These are phyloP conservation scores for Lasiodiplodia sp. DNA, from an alignment of 2,329 filamentous ascomycete genomes.

Conservation along the genomic window DNA sequence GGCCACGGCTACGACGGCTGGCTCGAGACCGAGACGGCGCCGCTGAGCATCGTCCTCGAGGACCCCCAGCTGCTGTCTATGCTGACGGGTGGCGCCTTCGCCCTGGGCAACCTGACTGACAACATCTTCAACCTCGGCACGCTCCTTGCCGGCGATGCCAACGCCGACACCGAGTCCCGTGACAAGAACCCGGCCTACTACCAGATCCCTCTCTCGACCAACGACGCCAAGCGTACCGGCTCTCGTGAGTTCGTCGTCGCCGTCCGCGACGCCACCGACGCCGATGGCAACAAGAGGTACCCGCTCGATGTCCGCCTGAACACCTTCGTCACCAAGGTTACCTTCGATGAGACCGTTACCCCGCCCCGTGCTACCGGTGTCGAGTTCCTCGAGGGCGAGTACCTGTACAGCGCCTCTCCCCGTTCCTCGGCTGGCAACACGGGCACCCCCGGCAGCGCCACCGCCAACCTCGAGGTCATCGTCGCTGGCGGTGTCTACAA, in stretches of 20 bases:
- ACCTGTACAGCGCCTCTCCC: constrained; percentile 50
- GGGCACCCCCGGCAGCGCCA: constrained; percentile 52
- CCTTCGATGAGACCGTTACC: constrained; percentile 68
- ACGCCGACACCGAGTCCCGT: constrained; percentile 54
- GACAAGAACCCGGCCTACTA: constrained; percentile 60
- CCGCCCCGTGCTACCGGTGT: constrained; percentile 59
- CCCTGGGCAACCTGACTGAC: constrained; percentile 53
- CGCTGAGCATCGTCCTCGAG: constrained; percentile 51
- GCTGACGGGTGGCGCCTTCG: constrained; percentile 59
- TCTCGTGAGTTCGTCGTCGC: constrained; percentile 64
- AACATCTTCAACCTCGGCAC: constrained; percentile 51
- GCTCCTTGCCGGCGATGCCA: constrained; percentile 58
- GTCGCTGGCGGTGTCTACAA: constrained; percentile 65
- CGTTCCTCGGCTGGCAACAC: constrained; percentile 34
- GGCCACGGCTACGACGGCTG: constrained; percentile 68
- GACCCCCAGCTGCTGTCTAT: constrained; percentile 64
- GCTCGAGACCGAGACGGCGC: constrained; percentile 58
- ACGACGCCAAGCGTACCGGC: constrained; percentile 58
- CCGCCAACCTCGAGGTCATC: constrained; percentile 55
- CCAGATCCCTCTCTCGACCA: constrained; percentile 66
- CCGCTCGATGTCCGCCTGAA: constrained; percentile 66
- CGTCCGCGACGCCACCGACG: constrained; percentile 57
- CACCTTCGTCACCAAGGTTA: constrained; percentile 70
- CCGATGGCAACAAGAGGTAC: constrained; percentile 61
- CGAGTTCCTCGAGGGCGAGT: constrained; percentile 50